Base-by-base conservation (phyloP, 441 rosid species). In the Omphalea diandra region DNA sequence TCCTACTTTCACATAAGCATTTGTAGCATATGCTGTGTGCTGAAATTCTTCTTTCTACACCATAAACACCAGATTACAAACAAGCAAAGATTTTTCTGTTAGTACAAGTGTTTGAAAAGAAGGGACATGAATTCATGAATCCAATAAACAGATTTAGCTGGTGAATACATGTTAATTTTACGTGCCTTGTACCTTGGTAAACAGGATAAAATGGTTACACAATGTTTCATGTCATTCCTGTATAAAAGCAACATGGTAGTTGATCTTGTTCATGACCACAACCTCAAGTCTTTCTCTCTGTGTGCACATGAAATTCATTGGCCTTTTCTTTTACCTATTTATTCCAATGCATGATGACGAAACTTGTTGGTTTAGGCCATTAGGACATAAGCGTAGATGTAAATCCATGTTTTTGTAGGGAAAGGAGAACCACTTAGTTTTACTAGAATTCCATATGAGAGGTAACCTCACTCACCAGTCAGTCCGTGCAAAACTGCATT, bases 21-120 rank as follows among this genome's bases (percentile, higher is more conserved):
- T 94, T 68, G 99, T 94, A 26, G 98, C 76, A 74, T 94, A 92
- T 68, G 99, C 88, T 68, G 98, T 90, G 84, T 94, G 99, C 77
- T 86, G 97, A 73, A 87, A 94, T 79, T 94, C 99, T 83, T 94
- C 98, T 81, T 85, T 88, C 99, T 92, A 71, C 82, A 81, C 31
- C 4, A 73, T 7, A 65, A 65, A 72, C 8, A 46, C n/a, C 18
- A 71, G 14, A 35, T 40, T 7, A 27, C 31, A 36, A 44, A 59
- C 46, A 35, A 33, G 49, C 65, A 70, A 68, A 24, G 35, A 41
- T 10, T 35, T 65, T 29, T 17, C 24, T 18, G 35, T 24, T 8
- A 33, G 11, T 29, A 59, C 20, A 38, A 4, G 15, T 52, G n/a
- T 50, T 59, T 26, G 3, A 33, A 40, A 52, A 41, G 57, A 24